Percentiles rank a stretch among this genome's conserved stretches.
Evolutionary conservation across 2,329 filamentous ascomycete genomes (phyloP).

Genomic region (Cordyceps javanica): DNA sequence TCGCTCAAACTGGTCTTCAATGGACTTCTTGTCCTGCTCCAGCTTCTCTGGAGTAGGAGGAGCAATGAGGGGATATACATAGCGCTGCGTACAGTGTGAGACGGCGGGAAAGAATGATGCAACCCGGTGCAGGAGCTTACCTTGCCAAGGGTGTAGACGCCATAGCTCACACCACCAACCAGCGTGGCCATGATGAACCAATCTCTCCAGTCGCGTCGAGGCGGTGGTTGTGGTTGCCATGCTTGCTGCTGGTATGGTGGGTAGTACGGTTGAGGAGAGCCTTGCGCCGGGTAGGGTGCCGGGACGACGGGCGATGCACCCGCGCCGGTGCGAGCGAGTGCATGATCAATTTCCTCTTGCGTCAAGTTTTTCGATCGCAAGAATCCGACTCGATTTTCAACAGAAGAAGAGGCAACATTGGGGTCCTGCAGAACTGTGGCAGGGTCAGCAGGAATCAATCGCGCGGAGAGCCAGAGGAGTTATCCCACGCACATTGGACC

Average conservation of each 20-base stretch:
- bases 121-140: slow-evolving; percentile 35
- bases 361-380: slow-evolving; percentile 95
- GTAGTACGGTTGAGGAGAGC: slow-evolving; percentile 39
- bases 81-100: slow-evolving; percentile 54
- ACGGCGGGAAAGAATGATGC: not conserved
- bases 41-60: slow-evolving; percentile 91
- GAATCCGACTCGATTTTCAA: slow-evolving; percentile 90
- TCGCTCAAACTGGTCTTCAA: slow-evolving; percentile 89
- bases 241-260: slow-evolving; percentile 46
- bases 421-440: slow-evolving; percentile 82
- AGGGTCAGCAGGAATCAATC: slow-evolving; percentile 17
- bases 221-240: slow-evolving; percentile 57
- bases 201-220: slow-evolving; percentile 89
- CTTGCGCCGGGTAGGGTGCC: slow-evolving; percentile 38
- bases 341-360: slow-evolving; percentile 85
- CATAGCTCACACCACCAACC: slow-evolving; percentile 82
- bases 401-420: slow-evolving; percentile 78
- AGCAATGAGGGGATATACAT: slow-evolving; percentile 83
- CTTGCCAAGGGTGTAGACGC: slow-evolving; percentile 81
- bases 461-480: not conserved
- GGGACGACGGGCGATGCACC: slow-evolving; percentile 40
- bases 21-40: slow-evolving; percentile 86
- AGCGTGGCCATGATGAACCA: slow-evolving; percentile 99
- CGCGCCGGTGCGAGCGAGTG: slow-evolving; percentile 69
- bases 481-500: slow-evolving; percentile 37